Evolutionary conservation across 169 alveolate genomes (phyloP).

Genomic region (Plasmodium blacklocki): DNA sequence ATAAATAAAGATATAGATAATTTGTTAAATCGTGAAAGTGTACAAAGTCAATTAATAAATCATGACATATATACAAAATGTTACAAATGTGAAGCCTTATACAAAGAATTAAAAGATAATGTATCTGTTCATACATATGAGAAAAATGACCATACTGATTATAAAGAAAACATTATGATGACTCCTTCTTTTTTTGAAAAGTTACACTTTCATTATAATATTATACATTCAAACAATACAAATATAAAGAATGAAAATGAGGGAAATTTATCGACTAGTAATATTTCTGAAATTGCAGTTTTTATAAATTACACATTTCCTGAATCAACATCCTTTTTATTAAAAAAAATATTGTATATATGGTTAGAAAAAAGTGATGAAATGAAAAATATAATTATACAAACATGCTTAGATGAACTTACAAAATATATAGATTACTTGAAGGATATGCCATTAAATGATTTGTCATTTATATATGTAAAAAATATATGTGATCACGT

Average conservation of each 20-base stretch:
- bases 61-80: no score
- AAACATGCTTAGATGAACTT: slow-evolving; percentile 41
- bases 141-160: no score
- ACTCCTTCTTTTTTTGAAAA: no score
- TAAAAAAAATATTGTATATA: slow-evolving; percentile 63
- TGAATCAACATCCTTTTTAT: slow-evolving; percentile 38
- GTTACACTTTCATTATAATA: no score
- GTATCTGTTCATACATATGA: no score
- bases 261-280: background rate
- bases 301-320: slow-evolving; percentile 36
- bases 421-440: slow-evolving; percentile 35
- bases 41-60: no score
- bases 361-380: slow-evolving; percentile 62
- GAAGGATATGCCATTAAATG: slow-evolving; percentile 19
- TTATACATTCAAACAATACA: background rate
- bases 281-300: background rate
- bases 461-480: slow-evolving; percentile 18
- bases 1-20: no score
- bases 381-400: slow-evolving; percentile 37
- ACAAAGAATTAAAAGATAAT: no score
- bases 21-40: no score
- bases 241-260: background rate
- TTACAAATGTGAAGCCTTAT: no score
- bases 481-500: slow-evolving; percentile 51
- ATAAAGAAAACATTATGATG: no score